These are phyloP conservation scores for Colletotrichum incanum DNA, from an alignment of 2,329 filamentous ascomycete species.

Conservation along the genomic window DNA sequence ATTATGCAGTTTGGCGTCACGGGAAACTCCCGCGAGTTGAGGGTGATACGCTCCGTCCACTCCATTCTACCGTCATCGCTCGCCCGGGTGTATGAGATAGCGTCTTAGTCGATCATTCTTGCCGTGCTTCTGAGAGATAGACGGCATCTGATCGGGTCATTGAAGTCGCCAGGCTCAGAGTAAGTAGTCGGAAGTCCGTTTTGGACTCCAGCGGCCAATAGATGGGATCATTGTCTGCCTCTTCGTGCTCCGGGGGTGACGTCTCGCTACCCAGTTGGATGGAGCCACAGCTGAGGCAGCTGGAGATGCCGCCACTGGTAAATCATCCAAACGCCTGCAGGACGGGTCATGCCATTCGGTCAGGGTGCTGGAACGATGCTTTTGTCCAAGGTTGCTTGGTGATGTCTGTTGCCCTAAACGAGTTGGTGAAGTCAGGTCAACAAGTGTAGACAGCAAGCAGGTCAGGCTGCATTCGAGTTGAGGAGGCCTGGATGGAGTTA, in stretches of 20 bases:
- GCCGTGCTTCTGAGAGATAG: neutral
- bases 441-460: neutral
- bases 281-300: constrained; percentile 12
- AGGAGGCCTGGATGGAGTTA: no score
- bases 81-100: constrained; percentile 58
- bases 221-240: neutral
- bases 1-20: constrained; percentile 22
- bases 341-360: constrained; percentile 23
- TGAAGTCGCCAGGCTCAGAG: neutral
- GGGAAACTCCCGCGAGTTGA: neutral
- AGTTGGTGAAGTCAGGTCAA: neutral
- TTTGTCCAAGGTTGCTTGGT: neutral
- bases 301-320: constrained; percentile 3
- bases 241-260: neutral
- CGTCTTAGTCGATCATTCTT: constrained; percentile 47
- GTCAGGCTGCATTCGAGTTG: neutral
- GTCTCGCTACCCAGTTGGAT: neutral
- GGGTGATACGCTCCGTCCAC: neutral
- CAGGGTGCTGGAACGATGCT: neutral
- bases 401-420: neutral
- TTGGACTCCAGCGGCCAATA: neutral
- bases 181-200: constrained; percentile 10
- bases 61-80: constrained; percentile 33
- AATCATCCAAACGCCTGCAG: constrained; percentile 17
- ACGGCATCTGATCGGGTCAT: neutral